Evolutionary conservation across 352 stramenopile species (phyloP), one percentile per base, ranked within the genome.

Genomic region (Phytopythium cucurbitacearum): DNA sequence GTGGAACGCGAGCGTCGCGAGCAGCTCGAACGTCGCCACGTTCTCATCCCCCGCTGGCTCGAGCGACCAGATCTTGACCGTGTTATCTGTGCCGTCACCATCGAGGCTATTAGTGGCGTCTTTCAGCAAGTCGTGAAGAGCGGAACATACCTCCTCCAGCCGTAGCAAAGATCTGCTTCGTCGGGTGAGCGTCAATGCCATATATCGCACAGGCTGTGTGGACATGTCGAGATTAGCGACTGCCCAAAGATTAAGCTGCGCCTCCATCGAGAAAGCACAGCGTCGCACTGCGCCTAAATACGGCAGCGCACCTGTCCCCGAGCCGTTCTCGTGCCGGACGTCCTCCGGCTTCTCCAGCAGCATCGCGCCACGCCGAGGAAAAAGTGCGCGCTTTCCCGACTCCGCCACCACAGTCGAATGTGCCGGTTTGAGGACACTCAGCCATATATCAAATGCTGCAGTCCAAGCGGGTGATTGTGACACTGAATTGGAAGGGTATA

Each of bases 51-150:
- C 70, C 0, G 49, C 15, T 2, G 56, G 62, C 7, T 42, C 36
- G 10, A 93, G 49, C 36, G 85, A 91, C 85, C 85, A 95, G 48
- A 95, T 84, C 62, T 92, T 93, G 35, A 95, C 82, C 34, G 65
- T 69, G 46, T 88, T 89, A 64, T 93, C 85, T 53, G 40, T 13
- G 3, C n/a, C 12, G 21, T 28, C 21, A 2, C 21, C 21, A 28
- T 28, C 21, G 21, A 28, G 21, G 21, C 21, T 28, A 28, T 28
- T 7, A n/a, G 16, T 40, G 36, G 15, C 4, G 5, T 1, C 0
- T 13, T n/a, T 48, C 39, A 48, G 39, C 9, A 3, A 34, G 5
- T 1, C 5, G 1, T 11, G 1, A 5, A 45, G 15, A 32, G 7
- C 5, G 9, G 1, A 6, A 48, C 53, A 41, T 32, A 88, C 77